phyloP scores from a whole-genome alignment of 768 basidiomycete species.

The Panaeolus cyanescens region DNA sequence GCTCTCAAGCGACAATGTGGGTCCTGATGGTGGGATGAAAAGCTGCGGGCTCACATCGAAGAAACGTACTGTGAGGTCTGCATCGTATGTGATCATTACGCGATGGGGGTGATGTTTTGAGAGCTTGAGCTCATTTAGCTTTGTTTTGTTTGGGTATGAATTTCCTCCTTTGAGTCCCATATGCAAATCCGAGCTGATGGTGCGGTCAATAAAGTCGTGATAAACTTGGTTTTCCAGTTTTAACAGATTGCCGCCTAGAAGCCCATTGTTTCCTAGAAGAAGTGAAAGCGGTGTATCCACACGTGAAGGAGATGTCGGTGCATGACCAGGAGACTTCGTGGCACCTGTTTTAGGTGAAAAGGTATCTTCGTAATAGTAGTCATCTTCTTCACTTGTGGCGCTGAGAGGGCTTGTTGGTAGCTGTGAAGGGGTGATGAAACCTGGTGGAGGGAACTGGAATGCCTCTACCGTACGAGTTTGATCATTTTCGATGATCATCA shows the following conservation, averaged over 20 bases:
- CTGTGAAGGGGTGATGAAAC: constrained; percentile 27
- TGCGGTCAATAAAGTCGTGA: constrained; percentile 35
- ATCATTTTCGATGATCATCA: constrained; percentile 56
- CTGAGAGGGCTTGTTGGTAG: neutral
- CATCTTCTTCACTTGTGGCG: neutral
- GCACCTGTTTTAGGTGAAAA: neutral
- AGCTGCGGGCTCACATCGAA: constrained; percentile 76
- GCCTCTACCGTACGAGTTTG: constrained; percentile 57
- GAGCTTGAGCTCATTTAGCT: constrained; percentile 50
- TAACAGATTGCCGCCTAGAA: constrained; percentile 46
- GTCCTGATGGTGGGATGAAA: constrained; percentile 39
- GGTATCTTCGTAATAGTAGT: neutral
- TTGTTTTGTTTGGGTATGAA: constrained; percentile 56
- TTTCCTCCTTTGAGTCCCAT: constrained; percentile 53
- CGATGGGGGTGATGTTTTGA: constrained; percentile 69
- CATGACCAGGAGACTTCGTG: constrained; percentile 14
- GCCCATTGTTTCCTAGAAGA: constrained; percentile 23
- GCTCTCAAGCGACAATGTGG: constrained; percentile 49
- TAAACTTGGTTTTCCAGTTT: constrained; percentile 50
- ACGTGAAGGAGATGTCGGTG: constrained; percentile 4
- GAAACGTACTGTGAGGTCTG: constrained; percentile 67
- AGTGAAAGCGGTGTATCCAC: constrained; percentile 14
- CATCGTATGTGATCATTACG: constrained; percentile 63
- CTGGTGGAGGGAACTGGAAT: constrained; percentile 72
- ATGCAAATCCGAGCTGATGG: constrained; percentile 15